Evolutionary conservation across 202 grass and related monocot species (phyloP).

Genomic region (Schoenoplectus tabernaemontani): DNA sequence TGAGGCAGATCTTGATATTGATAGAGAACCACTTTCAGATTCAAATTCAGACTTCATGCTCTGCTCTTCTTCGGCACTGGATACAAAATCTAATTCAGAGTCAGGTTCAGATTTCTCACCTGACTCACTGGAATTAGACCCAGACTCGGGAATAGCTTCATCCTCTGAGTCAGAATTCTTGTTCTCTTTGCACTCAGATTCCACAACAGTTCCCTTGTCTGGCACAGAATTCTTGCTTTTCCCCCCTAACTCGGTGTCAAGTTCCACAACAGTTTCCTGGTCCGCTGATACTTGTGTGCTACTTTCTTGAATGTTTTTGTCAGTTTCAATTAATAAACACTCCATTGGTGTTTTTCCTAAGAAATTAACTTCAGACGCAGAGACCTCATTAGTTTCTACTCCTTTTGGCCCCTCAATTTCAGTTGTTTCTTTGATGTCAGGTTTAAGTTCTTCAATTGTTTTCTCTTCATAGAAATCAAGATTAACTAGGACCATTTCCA

Average conservation of each 20-base stretch:
- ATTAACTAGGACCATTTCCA: conserved; percentile 21
- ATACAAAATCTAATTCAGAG: conserved; percentile 13
- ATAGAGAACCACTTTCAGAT: background rate
- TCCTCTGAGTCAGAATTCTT: background rate
- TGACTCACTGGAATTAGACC: background rate
- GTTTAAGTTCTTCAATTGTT: conserved; percentile 24
- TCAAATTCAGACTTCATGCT: background rate
- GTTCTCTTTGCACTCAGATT: conserved; percentile 6
- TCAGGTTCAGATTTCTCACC: conserved; percentile 5
- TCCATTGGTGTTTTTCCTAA: conserved; percentile 15
- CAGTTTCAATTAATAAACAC: conserved; percentile 30
- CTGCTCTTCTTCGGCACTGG: conserved; percentile 5
- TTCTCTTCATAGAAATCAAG: background rate
- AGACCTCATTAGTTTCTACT: conserved; percentile 23
- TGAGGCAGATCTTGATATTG: conserved; percentile 5
- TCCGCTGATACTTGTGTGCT: conserved; percentile 38
- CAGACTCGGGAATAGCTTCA: background rate
- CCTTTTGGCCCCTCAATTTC: conserved; percentile 26
- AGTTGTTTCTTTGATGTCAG: conserved; percentile 29
- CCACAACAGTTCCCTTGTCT: background rate
- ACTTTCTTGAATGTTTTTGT: conserved; percentile 6
- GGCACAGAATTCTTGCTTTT: background rate
- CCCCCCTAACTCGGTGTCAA: background rate
- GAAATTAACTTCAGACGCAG: conserved; percentile 15
- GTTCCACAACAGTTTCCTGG: conserved; percentile 23